Base-by-base conservation (phyloP, 371 early-diverging fungal species). In the Mucor piriformis region DNA sequence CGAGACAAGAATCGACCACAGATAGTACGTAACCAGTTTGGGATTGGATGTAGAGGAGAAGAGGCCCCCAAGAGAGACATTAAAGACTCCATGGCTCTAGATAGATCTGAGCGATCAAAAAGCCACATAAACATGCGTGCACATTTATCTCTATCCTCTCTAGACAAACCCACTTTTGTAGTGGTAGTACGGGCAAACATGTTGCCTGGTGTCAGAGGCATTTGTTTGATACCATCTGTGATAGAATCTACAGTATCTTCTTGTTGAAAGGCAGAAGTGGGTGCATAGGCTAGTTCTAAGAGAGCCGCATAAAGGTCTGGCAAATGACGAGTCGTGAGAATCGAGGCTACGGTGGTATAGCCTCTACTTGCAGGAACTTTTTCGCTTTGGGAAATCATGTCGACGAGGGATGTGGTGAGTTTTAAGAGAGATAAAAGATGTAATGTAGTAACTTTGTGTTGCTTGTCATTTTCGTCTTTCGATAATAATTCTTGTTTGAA, bases 211-310 rank as follows among this genome's bases (percentile, higher is more conserved):
- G 58, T 63, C n/a, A 55, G 34, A 7, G 50, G 63, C 6, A 46
- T 24, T 23, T 16, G 5, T 2, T 3, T 25, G 16, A 16, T 6
- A 32, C 32, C n/a, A 13, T 33, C 11, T 25, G 37, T 13, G 10
- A 27, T 16, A 16, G 25, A 4, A 27, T 34, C 27, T 3, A 24
- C 34, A 16, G 47, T n/a, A 12, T 29, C 6, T 10, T 32, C 12
- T 7, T 56, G 37, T 12, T 56, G 42, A 49, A 61, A 58, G 12
- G 62, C 74, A 20, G 81, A 73, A 2, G 77, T 18, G 12, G 91
- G 90, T 21, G 79, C 83, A 65, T 87, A 91, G 0, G 88, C 87
- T 4, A 87, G 59, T 58, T 88, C 86, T 15, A 91, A 60, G n/a
- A 91, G 63, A 0, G 81, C 81, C 3, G 88, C 88, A 50, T 85